Evolutionary conservation across 1,284 basidiomycete species (phyloP).

Genomic region (Microbotryum silenes-acaulis): DNA sequence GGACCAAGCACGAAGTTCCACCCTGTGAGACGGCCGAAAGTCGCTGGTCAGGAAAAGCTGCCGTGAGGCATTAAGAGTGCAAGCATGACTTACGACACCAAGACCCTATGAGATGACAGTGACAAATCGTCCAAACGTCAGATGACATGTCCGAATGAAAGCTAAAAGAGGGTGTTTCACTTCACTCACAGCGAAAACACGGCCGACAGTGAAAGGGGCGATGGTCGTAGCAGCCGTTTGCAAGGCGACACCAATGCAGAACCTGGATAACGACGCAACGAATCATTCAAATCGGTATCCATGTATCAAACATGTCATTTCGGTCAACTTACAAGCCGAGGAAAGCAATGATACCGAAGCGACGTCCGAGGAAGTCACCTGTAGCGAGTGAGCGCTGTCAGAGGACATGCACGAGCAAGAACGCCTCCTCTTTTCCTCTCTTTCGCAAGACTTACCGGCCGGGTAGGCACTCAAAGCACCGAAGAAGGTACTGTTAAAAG

Average conservation of each 20-base stretch:
- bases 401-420: no score
- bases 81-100: no score
- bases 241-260: constrained; percentile 59
- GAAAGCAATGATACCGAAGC: constrained; percentile 21
- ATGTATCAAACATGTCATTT: no score
- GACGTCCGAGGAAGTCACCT: constrained; percentile 12
- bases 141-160: no score
- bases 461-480: constrained; percentile 10
- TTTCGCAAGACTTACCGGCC: not conserved
- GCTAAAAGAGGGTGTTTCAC: no score
- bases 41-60: no score
- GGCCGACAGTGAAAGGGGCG: constrained; percentile 50
- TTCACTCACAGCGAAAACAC: constrained; percentile 58
- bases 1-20: constrained; percentile 49
- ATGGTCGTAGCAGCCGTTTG: constrained; percentile 41
- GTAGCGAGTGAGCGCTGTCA: not conserved
- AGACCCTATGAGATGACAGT: no score
- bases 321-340: constrained; percentile 3
- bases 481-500: not conserved
- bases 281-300: no score
- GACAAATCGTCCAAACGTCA: no score
- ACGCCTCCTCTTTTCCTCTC: no score
- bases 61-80: no score
- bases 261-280: constrained; percentile 44
- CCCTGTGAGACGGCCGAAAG: constrained; percentile 41